Evolutionary conservation across 2,329 filamentous ascomycete species (phyloP).

Genomic region (Kalmusia sp.): DNA sequence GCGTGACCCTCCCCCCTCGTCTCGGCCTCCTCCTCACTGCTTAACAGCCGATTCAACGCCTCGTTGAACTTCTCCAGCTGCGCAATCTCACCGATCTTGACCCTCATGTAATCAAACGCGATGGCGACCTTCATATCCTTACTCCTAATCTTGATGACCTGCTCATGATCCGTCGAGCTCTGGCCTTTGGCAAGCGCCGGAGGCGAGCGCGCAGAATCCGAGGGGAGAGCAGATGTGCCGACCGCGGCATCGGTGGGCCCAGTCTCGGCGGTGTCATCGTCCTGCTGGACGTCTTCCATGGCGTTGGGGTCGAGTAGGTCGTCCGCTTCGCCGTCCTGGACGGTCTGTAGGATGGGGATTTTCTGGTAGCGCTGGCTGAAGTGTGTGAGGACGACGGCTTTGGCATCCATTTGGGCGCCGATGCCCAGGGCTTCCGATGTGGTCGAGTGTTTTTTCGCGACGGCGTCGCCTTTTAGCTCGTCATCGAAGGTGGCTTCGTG

Average conservation of each 20-base stretch:
- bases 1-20: slow-evolving; percentile 17
- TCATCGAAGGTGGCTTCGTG: slow-evolving; percentile 98
- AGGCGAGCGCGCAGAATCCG: slow-evolving; percentile 10
- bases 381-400: slow-evolving; percentile 85
- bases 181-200: slow-evolving; percentile 16
- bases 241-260: slow-evolving; percentile 30
- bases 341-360: slow-evolving; percentile 61
- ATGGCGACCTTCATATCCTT: slow-evolving; percentile 71
- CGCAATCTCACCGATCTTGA: slow-evolving; percentile 73
- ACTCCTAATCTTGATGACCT: slow-evolving; percentile 47
- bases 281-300: slow-evolving; percentile 36
- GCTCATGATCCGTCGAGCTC: slow-evolving; percentile 23
- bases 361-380: slow-evolving; percentile 95
- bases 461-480: slow-evolving; percentile 77
- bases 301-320: slow-evolving; percentile 18
- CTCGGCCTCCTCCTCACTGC: slow-evolving; percentile 29
- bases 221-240: slow-evolving; percentile 7
- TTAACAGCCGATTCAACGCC: slow-evolving; percentile 65
- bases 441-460: slow-evolving; percentile 89
- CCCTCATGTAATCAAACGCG: slow-evolving; percentile 80
- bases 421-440: slow-evolving; percentile 84
- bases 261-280: slow-evolving; percentile 21
- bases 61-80: slow-evolving; percentile 69
- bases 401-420: slow-evolving; percentile 78
- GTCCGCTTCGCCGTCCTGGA: slow-evolving; percentile 38